Base-by-base conservation (phyloP, 345 rosid species). In the Ceriops decandra region DNA sequence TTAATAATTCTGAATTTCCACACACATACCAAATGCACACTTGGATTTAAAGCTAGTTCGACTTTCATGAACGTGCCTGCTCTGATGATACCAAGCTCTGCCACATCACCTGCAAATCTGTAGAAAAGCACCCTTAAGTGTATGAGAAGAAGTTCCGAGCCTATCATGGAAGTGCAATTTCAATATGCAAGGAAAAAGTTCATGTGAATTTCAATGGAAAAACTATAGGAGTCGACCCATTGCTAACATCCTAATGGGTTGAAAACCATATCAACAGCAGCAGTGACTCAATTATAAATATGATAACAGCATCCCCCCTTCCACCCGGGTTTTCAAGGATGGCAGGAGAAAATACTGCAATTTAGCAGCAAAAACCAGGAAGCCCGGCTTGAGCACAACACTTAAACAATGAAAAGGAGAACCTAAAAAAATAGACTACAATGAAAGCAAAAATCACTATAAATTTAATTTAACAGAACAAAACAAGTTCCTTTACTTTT, bases 61-160 rank as follows among this genome's bases (percentile, higher is more conserved):
- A 90, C 80, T 80, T 85, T 87, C 82, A 81, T 80, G 51, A 67
- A 78, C 60, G 73, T 64, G 63, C 99, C 99, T 13, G 72, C 84
- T 82, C 96, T 83, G 22, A 91, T 83, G 60, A 95, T 84, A 28
- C 99, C 99, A 76, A 91, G 83, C 81, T 91, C 89, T 73, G 86
- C 84, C 53, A 84, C 77, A 71, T 95, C 96, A 60, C 96, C 97
- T 67, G 97, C 89, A 83, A 91, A 95, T 81, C 99, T 95, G 84
- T 33, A 24, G 16, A 71, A 59, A 62, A 73, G 49, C 49, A 71
- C 22, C 53, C 52, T 49, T 67, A 71, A 61, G 68, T 33, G 42
- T 56, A 75, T 24, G 49, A 60, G 70, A 27, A 64, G 49, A 31
- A 36, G 6, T 17, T 22, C 5, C 24, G 31, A 68, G 67, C 56